Evolutionary conservation across 768 basidiomycete genomes (phyloP), one percentile per base, ranked within the genome.

Genomic region (Leccinum longicurvipes): DNA sequence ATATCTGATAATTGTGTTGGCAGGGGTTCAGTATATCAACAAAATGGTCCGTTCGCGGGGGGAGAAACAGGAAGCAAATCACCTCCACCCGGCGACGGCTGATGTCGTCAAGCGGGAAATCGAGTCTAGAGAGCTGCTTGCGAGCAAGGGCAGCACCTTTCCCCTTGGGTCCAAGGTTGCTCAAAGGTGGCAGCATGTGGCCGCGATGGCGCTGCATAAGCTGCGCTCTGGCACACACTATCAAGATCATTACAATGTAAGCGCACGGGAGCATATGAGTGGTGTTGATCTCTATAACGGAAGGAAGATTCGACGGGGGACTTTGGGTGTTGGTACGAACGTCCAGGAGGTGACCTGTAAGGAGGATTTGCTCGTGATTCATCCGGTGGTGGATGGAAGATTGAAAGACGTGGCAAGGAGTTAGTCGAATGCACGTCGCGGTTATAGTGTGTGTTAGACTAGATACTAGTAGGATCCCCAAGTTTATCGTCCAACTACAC

Each of bases 11-110:
- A n/a, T n/a, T n/a, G 65, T 59, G 15, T 53, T 50, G 36, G 6
- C 39, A 92, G 91, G 90, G 9, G 83, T 85, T 21, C 82, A 83
- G 25, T 92, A 85, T 61, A 83, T 94, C 56, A 86, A 87, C 65
- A 82, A 77, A 56, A 76, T 89, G 74, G 67, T 78, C 32, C 78
- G 78, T 19, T 55, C 76, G 25, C 44, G 17, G 1, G 64, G 72
- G 15, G 60, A 69, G 52, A 61, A 70, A 25, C 63, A 65, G 4
- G 63, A 62, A 15, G 59, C 62, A 15, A 59, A 70, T 49, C 67
- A 69, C 54, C 64, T 85, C 55, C 75, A 79, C 63, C 63, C 69
- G 3, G 73, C 73, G 34, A 86, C 84, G 0, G 66, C 69, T 25
- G 66, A 61, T 4, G 71, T 79, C 27, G 73, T 87, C 59, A 63